Evolutionary conservation across 768 basidiomycete species (phyloP).

Genomic region (Russula dissimulans): DNA sequence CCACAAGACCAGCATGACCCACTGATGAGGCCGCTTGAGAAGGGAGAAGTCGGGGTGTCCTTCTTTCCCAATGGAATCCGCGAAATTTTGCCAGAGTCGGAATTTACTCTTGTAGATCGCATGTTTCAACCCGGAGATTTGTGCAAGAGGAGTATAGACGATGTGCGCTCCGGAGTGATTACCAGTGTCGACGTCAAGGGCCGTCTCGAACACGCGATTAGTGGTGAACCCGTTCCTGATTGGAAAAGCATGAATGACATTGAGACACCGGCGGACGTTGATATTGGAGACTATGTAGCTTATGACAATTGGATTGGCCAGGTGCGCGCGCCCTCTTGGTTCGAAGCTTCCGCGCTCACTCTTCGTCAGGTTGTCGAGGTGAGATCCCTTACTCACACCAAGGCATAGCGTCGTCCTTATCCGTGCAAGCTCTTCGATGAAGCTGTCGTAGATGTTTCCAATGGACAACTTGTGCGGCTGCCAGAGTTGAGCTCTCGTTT

Average conservation of each 20-base stretch:
- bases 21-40: slow-evolving; percentile 61
- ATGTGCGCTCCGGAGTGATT: slow-evolving; percentile 70
- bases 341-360: slow-evolving; percentile 11
- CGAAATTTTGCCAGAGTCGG: slow-evolving; percentile 63
- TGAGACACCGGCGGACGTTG: slow-evolving; percentile 47
- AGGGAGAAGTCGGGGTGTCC: slow-evolving; percentile 77
- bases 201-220: slow-evolving; percentile 70
- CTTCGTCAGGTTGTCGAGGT: slow-evolving; percentile 65
- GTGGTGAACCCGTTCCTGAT: slow-evolving; percentile 43
- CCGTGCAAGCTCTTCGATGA: slow-evolving; percentile 69
- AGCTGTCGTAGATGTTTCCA: slow-evolving; percentile 60
- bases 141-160: slow-evolving; percentile 70
- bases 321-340: slow-evolving; percentile 34
- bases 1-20: slow-evolving; percentile 47
- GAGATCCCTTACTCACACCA: slow-evolving; percentile 20
- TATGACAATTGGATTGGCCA: slow-evolving; percentile 87
- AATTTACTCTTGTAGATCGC: slow-evolving; percentile 66
- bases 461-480: slow-evolving; percentile 55
- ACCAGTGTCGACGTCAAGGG: slow-evolving; percentile 51
- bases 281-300: slow-evolving; percentile 74
- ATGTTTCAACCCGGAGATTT: slow-evolving; percentile 70
- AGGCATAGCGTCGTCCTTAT: slow-evolving; percentile 8
- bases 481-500: slow-evolving; percentile 73
- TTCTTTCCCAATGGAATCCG: slow-evolving; percentile 48
- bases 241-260: slow-evolving; percentile 59